Evolutionary conservation across 768 basidiomycete genomes (phyloP).

Genomic region (Phlebiopsis flavidoalba): DNA sequence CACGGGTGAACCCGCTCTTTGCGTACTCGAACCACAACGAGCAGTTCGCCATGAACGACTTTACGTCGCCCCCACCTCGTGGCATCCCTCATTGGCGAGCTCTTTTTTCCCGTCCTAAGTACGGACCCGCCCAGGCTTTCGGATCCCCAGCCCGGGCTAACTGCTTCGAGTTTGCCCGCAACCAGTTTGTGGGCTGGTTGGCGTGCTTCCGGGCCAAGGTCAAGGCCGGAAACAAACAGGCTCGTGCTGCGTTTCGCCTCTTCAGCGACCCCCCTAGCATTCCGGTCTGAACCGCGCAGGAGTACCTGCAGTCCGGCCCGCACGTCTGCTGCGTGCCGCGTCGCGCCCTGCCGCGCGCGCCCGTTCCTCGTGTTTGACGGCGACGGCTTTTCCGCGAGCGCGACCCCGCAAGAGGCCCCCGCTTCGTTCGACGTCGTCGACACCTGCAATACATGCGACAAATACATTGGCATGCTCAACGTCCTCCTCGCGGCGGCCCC

Average conservation of each 20-base stretch:
- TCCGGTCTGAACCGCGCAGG: conserved; percentile 7
- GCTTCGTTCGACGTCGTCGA: conserved; percentile 19
- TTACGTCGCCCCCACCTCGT: neutral
- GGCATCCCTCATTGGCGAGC: neutral
- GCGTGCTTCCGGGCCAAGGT: neutral
- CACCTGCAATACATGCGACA: conserved; percentile 18
- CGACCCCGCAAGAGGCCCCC: conserved; percentile 1
- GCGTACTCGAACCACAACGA: conserved; percentile 4
- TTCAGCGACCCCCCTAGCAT: conserved; percentile 14
- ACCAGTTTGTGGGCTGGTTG: conserved; percentile 11
- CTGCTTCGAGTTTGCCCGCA: neutral
- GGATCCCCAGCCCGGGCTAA: neutral
- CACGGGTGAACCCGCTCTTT: conserved; percentile 41
- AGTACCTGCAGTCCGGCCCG: neutral
- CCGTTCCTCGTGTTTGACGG: conserved; percentile 10
- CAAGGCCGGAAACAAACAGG: neutral
- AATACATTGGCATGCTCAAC: conserved; percentile 18
- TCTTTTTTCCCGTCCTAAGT: neutral
- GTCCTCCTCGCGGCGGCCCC: conserved; percentile 15
- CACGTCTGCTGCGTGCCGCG: neutral
- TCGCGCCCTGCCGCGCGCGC: conserved; percentile 10
- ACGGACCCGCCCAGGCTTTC: neutral
- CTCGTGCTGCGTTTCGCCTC: conserved; percentile 8
- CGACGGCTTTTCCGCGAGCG: neutral
- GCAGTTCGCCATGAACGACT: neutral